Base-by-base conservation (phyloP, 2,329 filamentous ascomycete genomes). In the Epichloe sibirici region DNA sequence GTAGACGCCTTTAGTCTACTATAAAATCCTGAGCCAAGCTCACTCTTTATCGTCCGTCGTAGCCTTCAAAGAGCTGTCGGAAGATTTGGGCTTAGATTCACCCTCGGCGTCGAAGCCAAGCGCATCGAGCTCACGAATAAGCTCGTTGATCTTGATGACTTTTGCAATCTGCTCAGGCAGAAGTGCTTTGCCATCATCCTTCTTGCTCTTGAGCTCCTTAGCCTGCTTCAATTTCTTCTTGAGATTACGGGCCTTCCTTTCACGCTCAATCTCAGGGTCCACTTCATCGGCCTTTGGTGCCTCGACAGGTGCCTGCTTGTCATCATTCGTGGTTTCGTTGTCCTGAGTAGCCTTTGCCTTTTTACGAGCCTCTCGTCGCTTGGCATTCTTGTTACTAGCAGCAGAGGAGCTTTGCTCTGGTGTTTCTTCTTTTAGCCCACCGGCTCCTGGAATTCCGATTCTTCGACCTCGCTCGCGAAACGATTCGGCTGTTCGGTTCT, bases 191-290 rank as follows among this genome's bases (percentile, higher is more conserved):
- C 93, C 93, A 52, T 82, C 83, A 25, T 95, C 88, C 69, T 95
- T 95, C 76, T 95, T 96, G 62, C 83, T 85, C 65, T 89, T 86
- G 51, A 98, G 75, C 2, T 97, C 93, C 60, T 83, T 86, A 4
- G 93, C 91, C 67, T 98, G 93, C 62, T 91, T 87, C 55, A 98
- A 74, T 71, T 97, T 98, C 76, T 98, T 98, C 66, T 85, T 87
- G 45, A 97, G 72, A 62, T 88, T 94, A 57, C 90, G 83, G 1
- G 86, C 91, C 68, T 95, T 94, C 75, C 95, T 98, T 66, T 95
- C 89, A 60, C 80, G 86, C 67, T 96, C 90, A 0, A 76, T 82
- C 57, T 90, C 86, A 0, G 80, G 76, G 60, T 93, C 85, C 0
- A 75, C 64, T 28, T 75, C 70, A 47, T 78, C 77, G 39, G 56